These are phyloP conservation scores for Podospora comata DNA, from an alignment of 495 filamentous ascomycete species.

Conservation along the genomic window DNA sequence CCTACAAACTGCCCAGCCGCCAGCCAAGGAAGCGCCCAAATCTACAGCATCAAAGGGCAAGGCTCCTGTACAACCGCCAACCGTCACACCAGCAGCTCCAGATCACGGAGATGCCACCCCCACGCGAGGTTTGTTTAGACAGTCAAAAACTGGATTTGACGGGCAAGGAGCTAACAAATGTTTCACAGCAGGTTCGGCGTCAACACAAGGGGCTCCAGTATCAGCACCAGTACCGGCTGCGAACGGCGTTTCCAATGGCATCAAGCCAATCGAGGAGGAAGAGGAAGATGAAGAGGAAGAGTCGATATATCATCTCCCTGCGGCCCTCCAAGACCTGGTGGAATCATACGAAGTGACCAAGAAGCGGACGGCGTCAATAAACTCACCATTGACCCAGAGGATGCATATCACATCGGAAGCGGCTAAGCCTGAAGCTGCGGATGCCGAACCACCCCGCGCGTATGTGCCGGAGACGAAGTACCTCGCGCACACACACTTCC, in stretches of 20 bases:
- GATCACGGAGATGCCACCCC: neutral
- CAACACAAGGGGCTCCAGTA: slow-evolving; percentile 19
- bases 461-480: slow-evolving; percentile 80
- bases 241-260: slow-evolving; percentile 55
- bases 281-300: slow-evolving; percentile 61
- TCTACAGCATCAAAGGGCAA: slow-evolving; percentile 40
- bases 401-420: slow-evolving; percentile 69
- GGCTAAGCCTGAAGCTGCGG: slow-evolving; percentile 67
- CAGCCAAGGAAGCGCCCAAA: slow-evolving; percentile 21
- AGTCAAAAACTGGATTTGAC: neutral
- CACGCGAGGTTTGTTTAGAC: neutral
- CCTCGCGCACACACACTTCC: slow-evolving; percentile 80
- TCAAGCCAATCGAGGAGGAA: slow-evolving; percentile 39
- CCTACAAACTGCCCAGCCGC: slow-evolving; percentile 21
- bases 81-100: neutral
- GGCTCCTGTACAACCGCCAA: slow-evolving; percentile 30
- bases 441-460: slow-evolving; percentile 75
- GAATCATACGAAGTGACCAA: slow-evolving; percentile 86
- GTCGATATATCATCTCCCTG: slow-evolving; percentile 91
- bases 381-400: slow-evolving; percentile 62
- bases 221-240: slow-evolving; percentile 20
- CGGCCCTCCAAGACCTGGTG: slow-evolving; percentile 82
- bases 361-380: slow-evolving; percentile 54
- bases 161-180: neutral
- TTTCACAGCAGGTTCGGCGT: neutral